Conservation (phyloP, 225 moss, liverwort and hornwort species). For the Climacium dendroides region DNA sequence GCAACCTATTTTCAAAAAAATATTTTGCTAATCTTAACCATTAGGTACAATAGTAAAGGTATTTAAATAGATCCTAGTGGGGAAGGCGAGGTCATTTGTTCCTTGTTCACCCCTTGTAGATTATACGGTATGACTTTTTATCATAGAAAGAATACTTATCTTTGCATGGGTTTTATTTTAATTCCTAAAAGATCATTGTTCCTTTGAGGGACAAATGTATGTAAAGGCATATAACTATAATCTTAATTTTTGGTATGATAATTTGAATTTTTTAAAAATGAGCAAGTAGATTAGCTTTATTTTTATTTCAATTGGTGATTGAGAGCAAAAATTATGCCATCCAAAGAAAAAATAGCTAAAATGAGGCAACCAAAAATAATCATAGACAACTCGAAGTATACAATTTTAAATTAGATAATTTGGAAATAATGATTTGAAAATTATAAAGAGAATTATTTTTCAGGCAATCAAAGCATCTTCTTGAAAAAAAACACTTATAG, state of each 20-base stretch:
- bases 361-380: too few relatives aligned
- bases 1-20: too few relatives aligned
- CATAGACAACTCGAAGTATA: too few relatives aligned
- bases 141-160: neutral
- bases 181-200: neutral
- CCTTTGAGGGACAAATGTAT: neutral
- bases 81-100: neutral
- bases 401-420: too few relatives aligned
- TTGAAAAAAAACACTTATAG: neutral
- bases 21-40: neutral
- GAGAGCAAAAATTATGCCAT: too few relatives aligned
- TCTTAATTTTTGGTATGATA: too few relatives aligned
- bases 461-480: accelerated
- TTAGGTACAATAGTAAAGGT: accelerated
- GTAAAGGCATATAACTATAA: too few relatives aligned
- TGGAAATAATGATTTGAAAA: neutral
- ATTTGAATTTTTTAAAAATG: too few relatives aligned
- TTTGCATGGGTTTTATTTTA: accelerated
- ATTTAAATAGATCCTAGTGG: neutral
- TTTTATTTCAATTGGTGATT: too few relatives aligned
- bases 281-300: too few relatives aligned
- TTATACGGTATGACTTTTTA: neutral
- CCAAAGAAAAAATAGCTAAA: too few relatives aligned
- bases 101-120: neutral
- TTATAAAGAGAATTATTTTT: too few relatives aligned